phyloP scores from a whole-genome alignment of 1,284 basidiomycete species.

The Sanghuangporus baumii region DNA sequence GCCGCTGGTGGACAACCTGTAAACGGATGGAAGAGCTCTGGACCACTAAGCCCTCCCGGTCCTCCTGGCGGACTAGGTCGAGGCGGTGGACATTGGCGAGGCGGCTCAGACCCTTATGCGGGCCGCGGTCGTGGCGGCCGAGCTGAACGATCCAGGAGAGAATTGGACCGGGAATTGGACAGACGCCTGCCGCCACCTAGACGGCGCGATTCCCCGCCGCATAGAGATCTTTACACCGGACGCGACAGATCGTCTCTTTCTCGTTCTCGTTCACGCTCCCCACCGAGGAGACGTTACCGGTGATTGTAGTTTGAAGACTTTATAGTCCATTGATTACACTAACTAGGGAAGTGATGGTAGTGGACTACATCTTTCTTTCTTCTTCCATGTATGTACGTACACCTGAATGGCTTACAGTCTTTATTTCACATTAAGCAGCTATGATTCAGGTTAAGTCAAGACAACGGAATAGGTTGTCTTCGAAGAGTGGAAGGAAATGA shows the following conservation, averaged over 20 bases:
- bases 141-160: constrained; percentile 31
- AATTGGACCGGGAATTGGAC: constrained; percentile 31
- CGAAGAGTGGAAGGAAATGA: too few relatives aligned
- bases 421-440: too few relatives aligned
- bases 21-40: constrained; percentile 35
- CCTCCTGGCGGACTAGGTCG: constrained; percentile 33
- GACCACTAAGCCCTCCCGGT: constrained; percentile 28
- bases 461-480: too few relatives aligned
- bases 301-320: neutral
- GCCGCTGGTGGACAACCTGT: constrained; percentile 27
- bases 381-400: neutral
- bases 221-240: constrained; percentile 26
- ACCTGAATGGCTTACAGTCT: neutral
- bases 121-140: constrained; percentile 40
- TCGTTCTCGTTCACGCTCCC: constrained; percentile 33
- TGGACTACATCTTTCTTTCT: neutral
- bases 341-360: too few relatives aligned
- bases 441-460: too few relatives aligned
- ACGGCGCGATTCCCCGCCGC: constrained; percentile 37
- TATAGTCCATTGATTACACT: neutral
- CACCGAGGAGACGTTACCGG: constrained; percentile 22
- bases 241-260: constrained; percentile 26
- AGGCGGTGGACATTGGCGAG: constrained; percentile 65
- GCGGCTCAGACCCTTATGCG: constrained; percentile 45
- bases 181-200: constrained; percentile 39